phyloP scores from a whole-genome alignment of 1,284 basidiomycete genomes.

The Tetrapyrgos nigripes region DNA sequence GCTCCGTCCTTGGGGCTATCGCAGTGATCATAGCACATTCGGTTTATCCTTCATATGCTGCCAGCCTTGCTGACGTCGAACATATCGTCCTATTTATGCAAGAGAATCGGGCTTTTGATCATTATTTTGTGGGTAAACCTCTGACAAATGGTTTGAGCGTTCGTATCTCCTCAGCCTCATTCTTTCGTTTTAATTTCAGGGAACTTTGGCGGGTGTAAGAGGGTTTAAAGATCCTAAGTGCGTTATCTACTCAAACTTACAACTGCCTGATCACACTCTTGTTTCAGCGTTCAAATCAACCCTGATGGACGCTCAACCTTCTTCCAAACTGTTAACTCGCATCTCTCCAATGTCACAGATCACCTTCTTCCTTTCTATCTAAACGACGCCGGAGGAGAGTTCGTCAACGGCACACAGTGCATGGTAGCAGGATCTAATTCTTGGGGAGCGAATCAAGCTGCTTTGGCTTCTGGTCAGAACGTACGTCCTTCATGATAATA shows the following conservation, averaged over 20 bases:
- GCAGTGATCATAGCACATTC: not conserved
- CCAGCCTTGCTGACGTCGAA: conserved; percentile 13
- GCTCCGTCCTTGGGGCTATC: not conserved
- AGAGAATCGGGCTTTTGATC: conserved; percentile 16
- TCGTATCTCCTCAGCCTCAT: not conserved
- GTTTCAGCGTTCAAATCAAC: conserved; percentile 12
- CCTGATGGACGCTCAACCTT: conserved; percentile 10
- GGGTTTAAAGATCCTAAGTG: conserved; percentile 17
- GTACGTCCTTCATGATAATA: not conserved
- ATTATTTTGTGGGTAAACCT: conserved; percentile 8
- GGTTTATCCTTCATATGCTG: not conserved
- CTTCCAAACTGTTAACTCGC: conserved; percentile 12
- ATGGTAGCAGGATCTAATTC: conserved; percentile 12
- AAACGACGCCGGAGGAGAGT: conserved; percentile 7
- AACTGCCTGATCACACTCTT: not conserved
- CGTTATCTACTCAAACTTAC: not conserved
- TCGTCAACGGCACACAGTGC: conserved; percentile 14
- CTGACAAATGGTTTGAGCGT: not conserved
- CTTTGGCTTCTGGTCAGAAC: conserved; percentile 12
- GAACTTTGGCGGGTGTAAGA: conserved; percentile 15
- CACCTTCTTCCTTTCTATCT: conserved; percentile 13
- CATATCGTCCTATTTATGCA: conserved; percentile 17
- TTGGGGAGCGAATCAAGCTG: conserved; percentile 15
- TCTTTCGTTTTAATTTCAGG: not conserved
- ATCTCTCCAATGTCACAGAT: conserved; percentile 10